Base-by-base conservation (phyloP, 352 stramenopile species). In the Bremia lactucae region DNA sequence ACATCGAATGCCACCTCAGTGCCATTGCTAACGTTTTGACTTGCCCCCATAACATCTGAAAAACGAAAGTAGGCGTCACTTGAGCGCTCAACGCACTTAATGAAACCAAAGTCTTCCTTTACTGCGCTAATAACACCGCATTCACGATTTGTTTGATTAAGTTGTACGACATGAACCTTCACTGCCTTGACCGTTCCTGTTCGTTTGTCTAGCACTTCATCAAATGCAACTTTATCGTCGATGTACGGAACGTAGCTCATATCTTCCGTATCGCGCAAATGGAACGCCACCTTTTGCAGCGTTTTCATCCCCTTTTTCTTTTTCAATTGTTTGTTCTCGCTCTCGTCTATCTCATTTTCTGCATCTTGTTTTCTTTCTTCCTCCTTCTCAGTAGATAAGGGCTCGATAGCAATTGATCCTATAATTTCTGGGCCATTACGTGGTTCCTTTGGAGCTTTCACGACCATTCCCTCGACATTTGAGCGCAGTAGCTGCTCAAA, bases 91-190 rank as follows among this genome's bases (percentile, higher is more conserved):
- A 69, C 68, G 29, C 72, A 87, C 51, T 85, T 84, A 48, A 90
- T 85, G 46, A 90, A 90, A 0, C 77, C 77, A 49, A 85, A 90
- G 2, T 90, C 77, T 11, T 87, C 74, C 31, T 84, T 84, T 49
- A 87, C 40, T 3, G 71, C 69, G 20, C 63, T 66, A 47, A 90
- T 82, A 16, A 73, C 60, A 24, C 77, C 77, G 8, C 59, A 71
- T 51, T 85, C 75, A 14, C 77, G 74, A 42, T 81, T 65, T 54
- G 81, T 72, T 10, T 68, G 54, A 43, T 84, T 83, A 15, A 90
- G 49, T 18, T 68, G 44, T 6, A 84, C 39, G 6, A 83, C 51
- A 9, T 71, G 72, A 2, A 90, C 65, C 46, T 84, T 83, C 28
- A 73, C 49, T 0, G 74, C 74, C 42, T 81, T 78, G 33, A 61